Evolutionary conservation across 495 filamentous ascomycete species (phyloP).

Genomic region (Penicillium arizonense): DNA sequence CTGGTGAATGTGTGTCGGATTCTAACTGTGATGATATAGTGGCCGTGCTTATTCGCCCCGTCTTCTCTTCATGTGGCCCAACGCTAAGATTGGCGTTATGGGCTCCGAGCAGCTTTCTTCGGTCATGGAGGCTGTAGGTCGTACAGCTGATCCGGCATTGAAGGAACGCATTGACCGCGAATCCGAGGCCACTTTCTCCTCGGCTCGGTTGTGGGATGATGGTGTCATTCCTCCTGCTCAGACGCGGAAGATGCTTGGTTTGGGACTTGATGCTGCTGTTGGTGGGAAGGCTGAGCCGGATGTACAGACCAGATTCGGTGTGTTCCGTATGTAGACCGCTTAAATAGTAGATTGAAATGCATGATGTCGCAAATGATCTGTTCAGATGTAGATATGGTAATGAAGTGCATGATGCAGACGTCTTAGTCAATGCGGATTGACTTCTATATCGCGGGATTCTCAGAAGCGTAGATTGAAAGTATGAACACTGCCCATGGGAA

Average conservation of each 20-base stretch:
- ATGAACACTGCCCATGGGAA: not conserved
- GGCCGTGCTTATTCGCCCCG: constrained; percentile 91
- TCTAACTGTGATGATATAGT: constrained; percentile 35
- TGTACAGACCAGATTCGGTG: constrained; percentile 76
- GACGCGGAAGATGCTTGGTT: constrained; percentile 77
- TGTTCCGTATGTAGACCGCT: constrained; percentile 82
- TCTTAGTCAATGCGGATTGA: no score
- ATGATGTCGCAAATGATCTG: not conserved
- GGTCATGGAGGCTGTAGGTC: constrained; percentile 94
- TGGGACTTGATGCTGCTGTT: constrained; percentile 77
- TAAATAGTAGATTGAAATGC: no score
- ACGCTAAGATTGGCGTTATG: constrained; percentile 94
- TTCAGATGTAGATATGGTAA: not conserved
- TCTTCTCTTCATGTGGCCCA: constrained; percentile 97
- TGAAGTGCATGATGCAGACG: not conserved
- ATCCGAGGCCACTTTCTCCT: constrained; percentile 84
- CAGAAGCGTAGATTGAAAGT: not conserved
- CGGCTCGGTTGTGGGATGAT: constrained; percentile 92
- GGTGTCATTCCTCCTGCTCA: constrained; percentile 89
- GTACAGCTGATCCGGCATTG: constrained; percentile 75
- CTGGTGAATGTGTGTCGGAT: not conserved
- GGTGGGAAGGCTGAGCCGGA: constrained; percentile 60
- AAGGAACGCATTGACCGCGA: constrained; percentile 85
- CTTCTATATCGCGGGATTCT: no score
- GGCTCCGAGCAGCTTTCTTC: constrained; percentile 86